Evolutionary conservation across 148 eudicot genomes (phyloP).

Genomic region (Fagopyrum tataricum): DNA sequence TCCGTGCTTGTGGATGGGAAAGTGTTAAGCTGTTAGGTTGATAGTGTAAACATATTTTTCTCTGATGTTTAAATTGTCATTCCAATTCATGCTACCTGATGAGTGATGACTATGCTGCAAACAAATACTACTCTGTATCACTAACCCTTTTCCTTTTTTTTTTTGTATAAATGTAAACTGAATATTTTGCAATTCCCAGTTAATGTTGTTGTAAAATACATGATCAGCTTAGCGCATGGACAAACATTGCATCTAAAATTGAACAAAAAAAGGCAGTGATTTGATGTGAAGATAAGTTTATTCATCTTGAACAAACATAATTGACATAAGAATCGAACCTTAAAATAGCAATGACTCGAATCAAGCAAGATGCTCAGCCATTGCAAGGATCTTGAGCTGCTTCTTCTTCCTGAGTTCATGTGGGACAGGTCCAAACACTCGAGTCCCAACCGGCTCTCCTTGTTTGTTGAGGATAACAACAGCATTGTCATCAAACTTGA

Average conservation of each 20-base stretch:
- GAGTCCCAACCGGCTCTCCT: constrained; percentile 75
- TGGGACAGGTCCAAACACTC: constrained; percentile 88
- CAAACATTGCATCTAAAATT: neutral
- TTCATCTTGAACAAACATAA: neutral
- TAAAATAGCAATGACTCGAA: neutral
- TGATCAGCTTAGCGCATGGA: no score
- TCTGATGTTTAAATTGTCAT: no score
- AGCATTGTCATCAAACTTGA: constrained; percentile 86
- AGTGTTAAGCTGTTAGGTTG: no score
- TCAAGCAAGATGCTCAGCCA: constrained; percentile 59
- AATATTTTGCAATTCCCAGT: no score
- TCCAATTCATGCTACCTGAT: no score
- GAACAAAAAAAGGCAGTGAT: neutral
- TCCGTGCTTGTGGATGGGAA: no score
- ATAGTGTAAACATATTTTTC: no score
- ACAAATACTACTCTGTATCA: no score
- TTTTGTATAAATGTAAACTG: no score
- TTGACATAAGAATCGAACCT: neutral
- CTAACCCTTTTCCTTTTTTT: no score
- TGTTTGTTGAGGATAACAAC: constrained; percentile 77
- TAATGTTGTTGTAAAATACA: no score
- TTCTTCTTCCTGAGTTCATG: constrained; percentile 77
- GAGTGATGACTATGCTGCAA: no score
- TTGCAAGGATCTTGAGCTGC: constrained; percentile 76
- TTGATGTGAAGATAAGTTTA: neutral